phyloP scores from a whole-genome alignment of 2,329 filamentous ascomycete species.

The Pestalotiopsis fici region DNA sequence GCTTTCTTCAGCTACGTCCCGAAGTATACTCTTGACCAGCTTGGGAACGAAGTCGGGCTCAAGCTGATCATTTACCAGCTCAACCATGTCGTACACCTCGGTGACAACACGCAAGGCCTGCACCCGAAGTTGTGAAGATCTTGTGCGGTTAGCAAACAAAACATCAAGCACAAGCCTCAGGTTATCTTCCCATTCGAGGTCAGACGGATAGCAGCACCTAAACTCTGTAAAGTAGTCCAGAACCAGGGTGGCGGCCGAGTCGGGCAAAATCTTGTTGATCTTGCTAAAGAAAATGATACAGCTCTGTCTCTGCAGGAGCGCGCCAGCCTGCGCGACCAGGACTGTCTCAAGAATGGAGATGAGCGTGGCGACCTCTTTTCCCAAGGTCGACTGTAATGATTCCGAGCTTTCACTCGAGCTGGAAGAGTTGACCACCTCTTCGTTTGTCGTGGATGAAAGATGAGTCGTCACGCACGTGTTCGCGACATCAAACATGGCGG shows the following conservation, averaged over 20 bases:
- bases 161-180: conserved; percentile 59
- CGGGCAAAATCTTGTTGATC: conserved; percentile 62
- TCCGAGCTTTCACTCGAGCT: conserved; percentile 30
- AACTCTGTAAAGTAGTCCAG: conserved; percentile 70
- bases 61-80: conserved; percentile 59
- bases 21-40: conserved; percentile 62
- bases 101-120: conserved; percentile 62
- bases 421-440: conserved; percentile 21
- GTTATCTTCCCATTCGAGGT: conserved; percentile 67
- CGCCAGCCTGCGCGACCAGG: conserved; percentile 43
- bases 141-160: conserved; percentile 63
- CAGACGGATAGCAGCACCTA: conserved; percentile 71
- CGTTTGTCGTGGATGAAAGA: conserved; percentile 19
- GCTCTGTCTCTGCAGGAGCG: conserved; percentile 65
- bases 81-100: conserved; percentile 59
- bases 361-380: conserved; percentile 44
- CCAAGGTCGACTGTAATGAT: conserved; percentile 38
- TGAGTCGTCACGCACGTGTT: conserved; percentile 50
- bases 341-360: conserved; percentile 52
- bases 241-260: conserved; percentile 64
- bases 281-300: conserved; percentile 68
- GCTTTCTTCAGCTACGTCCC: conserved; percentile 61
- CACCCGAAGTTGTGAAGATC: conserved; percentile 63
- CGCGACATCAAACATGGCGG: conserved; percentile 59
- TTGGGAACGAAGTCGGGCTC: conserved; percentile 58